Evolutionary conservation across 2,329 filamentous ascomycete genomes (phyloP), one percentile per base, ranked within the genome.

Genomic region (Fusarium tricinctum): DNA sequence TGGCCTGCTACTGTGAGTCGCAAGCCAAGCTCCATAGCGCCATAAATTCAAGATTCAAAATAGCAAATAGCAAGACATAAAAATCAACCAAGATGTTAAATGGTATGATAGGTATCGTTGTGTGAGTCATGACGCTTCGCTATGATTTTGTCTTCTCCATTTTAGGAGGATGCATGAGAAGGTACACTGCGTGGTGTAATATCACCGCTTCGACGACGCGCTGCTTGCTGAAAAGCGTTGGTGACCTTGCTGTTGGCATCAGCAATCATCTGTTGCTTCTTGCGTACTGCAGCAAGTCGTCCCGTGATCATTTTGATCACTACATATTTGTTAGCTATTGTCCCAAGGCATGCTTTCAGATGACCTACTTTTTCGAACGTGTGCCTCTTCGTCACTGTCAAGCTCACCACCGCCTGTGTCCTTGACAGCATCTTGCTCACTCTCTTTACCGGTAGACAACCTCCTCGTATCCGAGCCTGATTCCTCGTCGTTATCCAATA

Each of bases 401-500:
- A 80, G 85, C 73, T 84, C 85, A 67, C 78, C 84, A 63, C 78
- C 85, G 73, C 77, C 75, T 26, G 54, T 51, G 39, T 76, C 76
- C 52, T 64, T 76, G 39, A 57, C 62, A 56, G 66, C 69, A 63
- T 82, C 83, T 73, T 79, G 79, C 73, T 79, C 77, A 73, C 77
- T 70, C 62, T 83, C 79, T 73, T 80, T 81, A 40, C 81, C 78
- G 47, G 81, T 78, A 12, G 73, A 67, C 17, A 78, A 59, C 55
- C 67, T 78, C 60, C 71, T 75, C 19, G 56, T 17, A 49, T 55
- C 22, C 50, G 49, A 75, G 7, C 17, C 20, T 17, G 81, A 65
- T 38, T 88, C 86, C 26, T 89, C 93, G 62, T 97, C 94, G 46
- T 87, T 91, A 73, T 99, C 96, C 58, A 99, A 81, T 5, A 99